A percentile compares a stretch with the other conserved stretches of the same genome.
Evolutionary conservation across 345 rosid genomes (phyloP).

Genomic region (Heritiera fomes): DNA sequence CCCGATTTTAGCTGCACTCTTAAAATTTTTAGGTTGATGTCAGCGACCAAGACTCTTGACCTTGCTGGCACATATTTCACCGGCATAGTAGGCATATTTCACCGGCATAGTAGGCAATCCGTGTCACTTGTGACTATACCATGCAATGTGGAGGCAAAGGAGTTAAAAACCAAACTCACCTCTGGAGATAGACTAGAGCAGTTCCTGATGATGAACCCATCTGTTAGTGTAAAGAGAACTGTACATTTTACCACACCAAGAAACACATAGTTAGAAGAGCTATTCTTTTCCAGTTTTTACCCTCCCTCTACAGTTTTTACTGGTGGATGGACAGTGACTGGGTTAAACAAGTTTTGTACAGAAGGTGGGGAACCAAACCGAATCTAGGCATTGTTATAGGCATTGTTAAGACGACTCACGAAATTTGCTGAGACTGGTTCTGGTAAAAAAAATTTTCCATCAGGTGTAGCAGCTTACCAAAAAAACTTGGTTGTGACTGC

Average conservation of each 20-base stretch:
- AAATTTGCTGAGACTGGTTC: not conserved
- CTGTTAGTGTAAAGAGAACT: constrained; percentile 22
- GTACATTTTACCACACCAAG: constrained; percentile 20
- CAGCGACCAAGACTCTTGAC: not conserved
- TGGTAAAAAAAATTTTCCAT: not conserved
- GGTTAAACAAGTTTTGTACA: constrained; percentile 9
- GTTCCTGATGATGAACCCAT: constrained; percentile 3
- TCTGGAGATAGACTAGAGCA: constrained; percentile 13
- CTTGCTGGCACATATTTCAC: not conserved
- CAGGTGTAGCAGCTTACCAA: constrained; percentile 2
- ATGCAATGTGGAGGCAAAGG: not conserved
- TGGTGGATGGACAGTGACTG: constrained; percentile 1
- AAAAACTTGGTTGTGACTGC: constrained; percentile 10
- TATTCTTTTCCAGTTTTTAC: constrained; percentile 2
- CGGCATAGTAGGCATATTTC: not conserved
- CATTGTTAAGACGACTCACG: not conserved
- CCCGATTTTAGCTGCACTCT: not conserved
- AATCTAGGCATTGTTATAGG: constrained; percentile 15
- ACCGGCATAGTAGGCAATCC: not conserved
- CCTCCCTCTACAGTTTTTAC: constrained; percentile 14
- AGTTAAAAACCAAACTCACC: not conserved
- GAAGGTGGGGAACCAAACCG: not conserved
- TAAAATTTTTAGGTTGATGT: not conserved
- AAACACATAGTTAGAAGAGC: constrained; percentile 14
- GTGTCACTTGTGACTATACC: not conserved